Evolutionary conservation across 2,329 filamentous ascomycete genomes (phyloP).

Genomic region (Diaporthe citriasiana): DNA sequence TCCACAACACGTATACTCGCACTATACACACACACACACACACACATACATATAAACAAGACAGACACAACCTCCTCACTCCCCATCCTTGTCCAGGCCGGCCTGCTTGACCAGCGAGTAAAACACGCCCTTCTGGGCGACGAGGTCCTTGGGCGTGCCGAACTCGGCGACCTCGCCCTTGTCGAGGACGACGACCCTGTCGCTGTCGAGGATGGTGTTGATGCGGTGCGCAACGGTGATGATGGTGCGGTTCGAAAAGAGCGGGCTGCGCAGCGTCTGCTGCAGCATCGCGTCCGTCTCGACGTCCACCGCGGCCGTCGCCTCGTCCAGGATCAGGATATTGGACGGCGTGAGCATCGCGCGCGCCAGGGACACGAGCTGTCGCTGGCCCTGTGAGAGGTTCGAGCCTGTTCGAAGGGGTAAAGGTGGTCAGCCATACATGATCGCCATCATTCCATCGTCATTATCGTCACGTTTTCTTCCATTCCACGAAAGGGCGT

Average conservation of each 20-base stretch:
- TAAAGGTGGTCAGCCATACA: background rate
- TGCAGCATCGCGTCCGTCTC: conserved; percentile 78
- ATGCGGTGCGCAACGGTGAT: conserved; percentile 99
- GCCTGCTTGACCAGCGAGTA: conserved; percentile 93
- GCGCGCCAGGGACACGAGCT: conserved; percentile 92
- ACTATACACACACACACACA: background rate
- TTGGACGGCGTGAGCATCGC: conserved; percentile 96
- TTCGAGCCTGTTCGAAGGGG: conserved; percentile 78
- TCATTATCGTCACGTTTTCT: background rate
- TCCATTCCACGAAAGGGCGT: background rate
- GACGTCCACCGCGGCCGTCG: conserved; percentile 82
- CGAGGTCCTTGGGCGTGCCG: conserved; percentile 84
- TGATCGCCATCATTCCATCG: background rate
- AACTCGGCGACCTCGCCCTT: conserved; percentile 93
- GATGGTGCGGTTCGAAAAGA: conserved; percentile 93
- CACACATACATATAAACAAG: background rate
- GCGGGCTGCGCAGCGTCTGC: conserved; percentile 71
- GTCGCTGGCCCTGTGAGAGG: conserved; percentile 93
- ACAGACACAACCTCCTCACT: conserved; percentile 26
- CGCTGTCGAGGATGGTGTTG: conserved; percentile 92
- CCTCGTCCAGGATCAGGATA: conserved; percentile 96
- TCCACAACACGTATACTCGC: too few species aligned
- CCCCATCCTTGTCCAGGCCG: conserved; percentile 73
- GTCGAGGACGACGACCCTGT: conserved; percentile 94
- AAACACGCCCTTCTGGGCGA: conserved; percentile 84